Evolutionary conservation across 331 rosid genomes (phyloP), one percentile per base, ranked within the genome.

Genomic region (Quercus tomentella): DNA sequence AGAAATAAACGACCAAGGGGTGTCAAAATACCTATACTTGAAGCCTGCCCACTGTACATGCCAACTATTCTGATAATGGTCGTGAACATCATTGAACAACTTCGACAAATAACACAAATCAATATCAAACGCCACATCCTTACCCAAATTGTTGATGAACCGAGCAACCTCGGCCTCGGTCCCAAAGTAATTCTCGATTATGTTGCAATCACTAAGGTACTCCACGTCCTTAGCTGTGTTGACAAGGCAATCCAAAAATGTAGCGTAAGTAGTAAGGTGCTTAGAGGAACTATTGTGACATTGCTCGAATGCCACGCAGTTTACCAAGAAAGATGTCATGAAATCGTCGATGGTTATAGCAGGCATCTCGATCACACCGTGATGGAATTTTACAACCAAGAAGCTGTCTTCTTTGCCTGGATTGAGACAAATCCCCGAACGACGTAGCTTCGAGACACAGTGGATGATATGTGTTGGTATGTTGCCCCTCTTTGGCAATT

Each of bases 271-370:
- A 31, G 89, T 86, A 28, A 86, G 74, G 65, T 86, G 83, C 56
- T 86, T 86, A 12, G 79, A 67, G 73, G 72, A 20, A 25, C 67
- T 31, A 54, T 73, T 75, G 63, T 75, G 78, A 70, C 87, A 86
- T 25, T 86, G 89, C 83, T 86, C 89, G 72, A 71, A 86, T n/a
- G 89, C 87, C 81, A 86, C 83, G 31, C 85, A 80, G 35, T 86
- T 86, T 4, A 76, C 72, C 60, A 86, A 69, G 74, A 86, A 80
- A 2, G 87, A 70, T 76, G 81, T 75, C 79, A 55, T 83, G 79
- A 86, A 83, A 20, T 86, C 89, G 28, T 86, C 89, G 18, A 86
- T 80, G 7, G 81, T 74, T 37, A 86, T 70, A 0, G 28, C 4
- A 7, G 89, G 81, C 87, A 86, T 86, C 21, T 80, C 75, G 7